Conservation (phyloP, 2,329 filamentous ascomycete genomes). For the Teratosphaeria gauchensis region DNA sequence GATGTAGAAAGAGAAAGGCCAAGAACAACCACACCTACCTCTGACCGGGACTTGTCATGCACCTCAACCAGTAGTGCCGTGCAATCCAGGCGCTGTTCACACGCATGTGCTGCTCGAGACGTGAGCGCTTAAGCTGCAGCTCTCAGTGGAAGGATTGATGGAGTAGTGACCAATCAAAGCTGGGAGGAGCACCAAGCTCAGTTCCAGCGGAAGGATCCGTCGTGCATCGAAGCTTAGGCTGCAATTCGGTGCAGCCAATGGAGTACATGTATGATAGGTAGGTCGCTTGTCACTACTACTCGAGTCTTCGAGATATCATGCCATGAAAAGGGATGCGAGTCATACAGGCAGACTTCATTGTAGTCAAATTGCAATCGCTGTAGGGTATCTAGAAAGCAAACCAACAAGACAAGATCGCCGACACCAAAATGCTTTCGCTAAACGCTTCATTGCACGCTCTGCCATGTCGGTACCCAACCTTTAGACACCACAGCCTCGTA, state of each 20-base stretch:
- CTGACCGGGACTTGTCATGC: background rate
- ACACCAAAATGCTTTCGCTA: background rate
- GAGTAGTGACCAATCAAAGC: background rate
- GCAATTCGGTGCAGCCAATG: too few relatives aligned
- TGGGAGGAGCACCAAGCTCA: background rate
- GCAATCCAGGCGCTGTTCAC: background rate
- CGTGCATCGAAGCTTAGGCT: background rate
- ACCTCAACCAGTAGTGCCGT: background rate
- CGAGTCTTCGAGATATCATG: too few relatives aligned
- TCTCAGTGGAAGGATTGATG: background rate
- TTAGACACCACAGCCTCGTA: slow-evolving; percentile 1
- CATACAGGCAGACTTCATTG: too few relatives aligned
- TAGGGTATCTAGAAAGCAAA: slow-evolving; percentile 3
- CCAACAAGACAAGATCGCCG: background rate
- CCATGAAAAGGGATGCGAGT: too few relatives aligned
- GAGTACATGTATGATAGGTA: too few relatives aligned
- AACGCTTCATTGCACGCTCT: slow-evolving; percentile 10
- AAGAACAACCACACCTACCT: background rate
- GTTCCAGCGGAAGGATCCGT: background rate
- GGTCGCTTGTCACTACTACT: too few relatives aligned
- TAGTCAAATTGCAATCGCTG: background rate
- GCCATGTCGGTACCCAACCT: slow-evolving; percentile 20
- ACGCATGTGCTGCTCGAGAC: background rate
- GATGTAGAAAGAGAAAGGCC: background rate
- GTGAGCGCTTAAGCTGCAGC: background rate